Evolutionary conservation across 371 early-diverging fungal genomes (phyloP), one percentile per base, ranked within the genome.

Genomic region (Rhizopus stolonifer): DNA sequence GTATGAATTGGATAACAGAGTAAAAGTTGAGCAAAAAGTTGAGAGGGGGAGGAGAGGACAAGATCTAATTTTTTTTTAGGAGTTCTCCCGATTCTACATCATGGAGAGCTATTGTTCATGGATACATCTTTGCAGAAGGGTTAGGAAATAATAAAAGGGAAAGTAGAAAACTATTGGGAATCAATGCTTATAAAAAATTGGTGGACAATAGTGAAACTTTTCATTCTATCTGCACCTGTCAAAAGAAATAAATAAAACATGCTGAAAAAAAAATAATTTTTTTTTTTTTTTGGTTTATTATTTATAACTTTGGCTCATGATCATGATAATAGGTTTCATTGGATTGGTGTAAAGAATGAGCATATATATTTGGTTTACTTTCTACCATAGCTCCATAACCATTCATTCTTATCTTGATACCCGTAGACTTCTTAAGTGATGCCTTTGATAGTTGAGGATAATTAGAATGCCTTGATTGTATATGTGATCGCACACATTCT

Each of bases 91-190:
- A n/a, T n/a, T n/a, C n/a, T n/a, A n/a, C n/a, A n/a, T n/a, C n/a
- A n/a, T n/a, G n/a, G n/a, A n/a, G n/a, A n/a, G n/a, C n/a, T n/a
- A n/a, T n/a, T n/a, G n/a, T n/a, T n/a, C 78, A 80, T 43, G 67
- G 64, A 11, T 45, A 51, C 7, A 46, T 67, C 2, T 61, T 76
- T 14, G 59, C 72, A 4, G 53, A 60, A 11, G 74, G 68, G 13
- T 17, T 54, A n/a, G 61, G 69, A 4, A 60, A 64, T 33, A 78
- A 72, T 47, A 57, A 68, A 32, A 68, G 65, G 32, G 57, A 61
- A 14, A 73, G 79, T 14, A 61, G 74, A n/a, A 61, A 75, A 38
- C 23, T 61, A 25, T 77, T 79, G 4, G 77, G 77, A 7, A 33
- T 46, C 7, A 61, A 52, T 22, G 77, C 77, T 13, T 54, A 34